A percentile compares a stretch with the other conserved stretches of the same genome.
Evolutionary conservation across 768 basidiomycete genomes (phyloP).

Genomic region (Kwoniella dejecticola): DNA sequence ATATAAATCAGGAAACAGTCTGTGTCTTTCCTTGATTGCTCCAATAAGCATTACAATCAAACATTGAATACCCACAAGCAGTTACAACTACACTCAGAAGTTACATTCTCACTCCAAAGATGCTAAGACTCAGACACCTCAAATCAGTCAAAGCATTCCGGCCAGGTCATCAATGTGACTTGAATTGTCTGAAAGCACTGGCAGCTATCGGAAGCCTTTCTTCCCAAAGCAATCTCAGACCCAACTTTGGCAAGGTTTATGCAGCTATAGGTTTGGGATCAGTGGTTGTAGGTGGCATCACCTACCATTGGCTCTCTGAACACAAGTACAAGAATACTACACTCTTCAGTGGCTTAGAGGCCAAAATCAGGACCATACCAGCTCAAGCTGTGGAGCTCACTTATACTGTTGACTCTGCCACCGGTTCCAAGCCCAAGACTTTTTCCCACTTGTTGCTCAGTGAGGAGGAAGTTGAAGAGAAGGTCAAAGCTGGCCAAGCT

Average conservation of each 20-base stretch:
- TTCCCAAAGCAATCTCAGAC: too few species aligned
- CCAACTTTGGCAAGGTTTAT: background rate
- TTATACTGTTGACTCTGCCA: slow-evolving; percentile 4
- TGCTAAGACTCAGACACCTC: slow-evolving; percentile 2
- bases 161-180: too few species aligned
- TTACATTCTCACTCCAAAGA: too few species aligned
- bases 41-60: background rate
- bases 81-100: background rate
- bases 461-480: slow-evolving; percentile 3
- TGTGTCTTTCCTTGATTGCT: background rate
- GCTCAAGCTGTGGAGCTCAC: slow-evolving; percentile 4
- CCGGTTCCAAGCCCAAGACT: background rate
- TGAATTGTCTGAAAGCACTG: too few species aligned
- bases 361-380: slow-evolving; percentile 7
- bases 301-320: background rate
- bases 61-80: background rate
- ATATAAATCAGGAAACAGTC: too few species aligned
- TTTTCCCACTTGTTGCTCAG: background rate
- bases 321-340: slow-evolving; percentile 1
- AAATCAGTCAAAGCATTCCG: background rate
- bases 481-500: background rate
- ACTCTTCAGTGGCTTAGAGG: background rate
- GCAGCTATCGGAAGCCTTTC: too few species aligned
- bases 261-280: background rate
- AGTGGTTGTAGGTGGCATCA: background rate